Evolutionary conservation across 2,329 filamentous ascomycete species (phyloP), one percentile per base, ranked within the genome.

Genomic region (Talaromyces sp.): DNA sequence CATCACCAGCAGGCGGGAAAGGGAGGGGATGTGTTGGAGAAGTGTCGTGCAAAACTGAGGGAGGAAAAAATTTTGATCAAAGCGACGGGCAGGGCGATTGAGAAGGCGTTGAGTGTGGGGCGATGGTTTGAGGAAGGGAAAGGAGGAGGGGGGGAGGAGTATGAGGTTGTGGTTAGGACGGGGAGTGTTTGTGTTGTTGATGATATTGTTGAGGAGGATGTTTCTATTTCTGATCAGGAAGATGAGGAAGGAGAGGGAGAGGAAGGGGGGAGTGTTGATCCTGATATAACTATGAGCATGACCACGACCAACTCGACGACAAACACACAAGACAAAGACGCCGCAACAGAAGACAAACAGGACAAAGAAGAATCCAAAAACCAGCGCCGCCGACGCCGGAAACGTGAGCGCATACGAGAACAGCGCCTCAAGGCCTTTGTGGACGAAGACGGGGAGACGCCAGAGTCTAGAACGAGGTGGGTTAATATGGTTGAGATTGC

Each of bases 41-140:
- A 72, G 75, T 47, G 71, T 78, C 5, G 71, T 69, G 69, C 79
- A 39, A 70, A 73, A 52, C 70, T 80, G 41, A 68, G 69, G 8
- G 70, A 70, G 60, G 85, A 87, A 68, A 79, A 82, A 54, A 82
- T 88, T 0, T 78, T 83, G 67, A 70, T 88, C 33, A 88, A 87
- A 72, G 87, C 83, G 5, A 86, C 84, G 10, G 86, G 86, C 5
- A 80, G 83, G 60, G 86, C 86, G 43, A 87, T 88, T 67, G 78
- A 82, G 64, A 82, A 84, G 72, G 85, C 83, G 14, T 71, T 88
- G 73, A 79, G 80, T 47, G 70, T 88, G 27, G 86, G 80, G 1
- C 72, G 82, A 59, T 85, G 81, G 81, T 88, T 89, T 69, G 79
- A 82, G 64, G 79, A 84, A 68, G 48, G 63, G 2, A 41, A 41